A percentile compares a stretch with the other conserved stretches of the same genome.
Conservation (phyloP, 2,329 filamentous ascomycete genomes). For the Davidsoniella australis region DNA sequence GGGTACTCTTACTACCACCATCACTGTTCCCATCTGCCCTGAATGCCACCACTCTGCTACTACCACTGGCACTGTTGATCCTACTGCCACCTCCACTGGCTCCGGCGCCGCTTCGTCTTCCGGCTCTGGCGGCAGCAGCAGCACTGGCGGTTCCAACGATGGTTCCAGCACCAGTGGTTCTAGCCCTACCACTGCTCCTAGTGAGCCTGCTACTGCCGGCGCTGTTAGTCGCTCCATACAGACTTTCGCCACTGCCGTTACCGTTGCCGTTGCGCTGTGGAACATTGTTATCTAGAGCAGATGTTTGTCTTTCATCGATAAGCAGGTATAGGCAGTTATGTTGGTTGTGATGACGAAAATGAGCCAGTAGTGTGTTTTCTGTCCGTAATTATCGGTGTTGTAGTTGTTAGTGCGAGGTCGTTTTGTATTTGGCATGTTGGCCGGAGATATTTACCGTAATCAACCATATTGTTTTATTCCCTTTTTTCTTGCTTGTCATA, state of each 20-base stretch:
- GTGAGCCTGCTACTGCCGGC: slow-evolving; percentile 4
- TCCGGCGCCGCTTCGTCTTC: background rate
- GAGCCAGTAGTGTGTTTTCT: too few relatives aligned
- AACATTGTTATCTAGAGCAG: background rate
- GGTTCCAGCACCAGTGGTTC: background rate
- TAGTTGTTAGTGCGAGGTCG: too few relatives aligned
- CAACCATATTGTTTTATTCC: background rate
- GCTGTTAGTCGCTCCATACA: background rate
- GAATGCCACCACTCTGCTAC: background rate
- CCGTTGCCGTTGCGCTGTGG: slow-evolving; percentile 4
- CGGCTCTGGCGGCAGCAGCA: background rate
- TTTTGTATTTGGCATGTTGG: too few relatives aligned
- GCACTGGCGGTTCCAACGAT: background rate
- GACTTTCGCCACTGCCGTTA: background rate
- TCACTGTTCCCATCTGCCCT: slow-evolving; percentile 1
- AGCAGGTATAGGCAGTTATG: too few relatives aligned
- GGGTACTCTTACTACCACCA: slow-evolving; percentile 1
- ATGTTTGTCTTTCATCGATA: too few relatives aligned
- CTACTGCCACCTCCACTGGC: background rate
- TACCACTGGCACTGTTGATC: background rate
- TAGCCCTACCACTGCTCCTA: background rate
- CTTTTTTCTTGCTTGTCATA: background rate
- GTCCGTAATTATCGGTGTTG: too few relatives aligned
- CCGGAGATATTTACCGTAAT: too few relatives aligned
- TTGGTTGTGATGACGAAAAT: too few relatives aligned